Base-by-base conservation (phyloP, 1,284 basidiomycete species). In the Marasmius fiardii region DNA sequence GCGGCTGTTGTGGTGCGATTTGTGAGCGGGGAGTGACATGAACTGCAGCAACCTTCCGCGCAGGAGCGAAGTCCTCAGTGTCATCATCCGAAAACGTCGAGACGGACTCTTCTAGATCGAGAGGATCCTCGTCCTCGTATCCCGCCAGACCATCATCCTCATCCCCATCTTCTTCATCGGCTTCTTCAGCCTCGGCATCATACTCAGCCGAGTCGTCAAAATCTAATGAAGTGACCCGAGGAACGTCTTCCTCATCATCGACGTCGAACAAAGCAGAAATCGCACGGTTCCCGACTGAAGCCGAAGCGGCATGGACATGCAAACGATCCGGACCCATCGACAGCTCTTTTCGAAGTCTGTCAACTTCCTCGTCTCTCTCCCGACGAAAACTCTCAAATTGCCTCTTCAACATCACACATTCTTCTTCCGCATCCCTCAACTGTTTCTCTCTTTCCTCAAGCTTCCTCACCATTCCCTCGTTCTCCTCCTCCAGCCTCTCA, bases 51-150 rank as follows among this genome's bases (percentile, higher is more conserved):
- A 20, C 20, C 39, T 41, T 41, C 39, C 39, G 16, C 7, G n/a
- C n/a, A 41, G 39, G 20, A 14, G 39, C 16, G 39, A 41, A 41
- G n/a, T 41, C 39, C 39, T 41, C 39, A 7, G 39, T 41, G 4
- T 41, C 39, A 4, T 41, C 39, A 20, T 41, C 39, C 39, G 39
- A 41, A 16, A 41, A 41, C 16, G 39, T 62, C 21, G 67, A 63
- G 8, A 56, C 47, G 16, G 64, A 59, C 7, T 64, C 54, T 43
- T 65, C 62, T 18, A 41, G 39, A 20, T 41, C 39, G 4, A 41
- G 39, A 41, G 39, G 39, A 23, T 85, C 84, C 59, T 86, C 86
- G 56, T 88, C 85, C 64, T 89, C 87, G 58, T 89, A 89, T 37
- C 82, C 75, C 43, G 75, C 79, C 23, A 90, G 70, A 26, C 74